Conservation (phyloP, 75 land plant genomes). For the Gnetum montanum region DNA sequence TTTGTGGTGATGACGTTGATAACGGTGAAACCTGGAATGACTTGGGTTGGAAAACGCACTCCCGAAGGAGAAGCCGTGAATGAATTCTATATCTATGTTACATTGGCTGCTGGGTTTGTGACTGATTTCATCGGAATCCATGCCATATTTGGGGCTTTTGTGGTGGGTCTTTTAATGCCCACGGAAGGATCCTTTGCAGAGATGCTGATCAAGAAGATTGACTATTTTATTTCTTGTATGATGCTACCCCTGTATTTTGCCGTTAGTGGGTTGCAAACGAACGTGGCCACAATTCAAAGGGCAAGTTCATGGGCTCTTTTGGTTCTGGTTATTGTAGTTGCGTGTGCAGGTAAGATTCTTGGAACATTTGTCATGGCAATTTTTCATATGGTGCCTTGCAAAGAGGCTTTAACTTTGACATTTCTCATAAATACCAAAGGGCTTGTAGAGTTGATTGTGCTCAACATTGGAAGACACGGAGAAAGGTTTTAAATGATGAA, state of each 20-base stretch:
- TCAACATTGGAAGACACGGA: conserved; percentile 62
- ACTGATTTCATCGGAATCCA: conserved; percentile 84
- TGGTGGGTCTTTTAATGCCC: conserved; percentile 44
- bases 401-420: conserved; percentile 41
- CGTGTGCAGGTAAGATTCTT: conserved; percentile 52
- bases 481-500: conserved; percentile 72
- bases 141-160: conserved; percentile 77
- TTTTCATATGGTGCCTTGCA: conserved; percentile 13
- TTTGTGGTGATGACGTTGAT: conserved; percentile 36
- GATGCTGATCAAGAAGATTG: conserved; percentile 43
- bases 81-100: conserved; percentile 51
- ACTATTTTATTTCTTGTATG: conserved; percentile 46
- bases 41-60: conserved; percentile 34
- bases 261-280: conserved; percentile 64
- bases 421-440: conserved; percentile 77
- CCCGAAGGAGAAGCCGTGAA: conserved; percentile 56
- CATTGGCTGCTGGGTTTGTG: conserved; percentile 53
- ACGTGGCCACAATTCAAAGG: conserved; percentile 32
- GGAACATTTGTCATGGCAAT: conserved; percentile 35
- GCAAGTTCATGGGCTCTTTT: conserved; percentile 43
- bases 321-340: conserved; percentile 33
- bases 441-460: conserved; percentile 70
- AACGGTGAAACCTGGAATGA: conserved; percentile 28
- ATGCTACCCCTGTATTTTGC: conserved; percentile 60
- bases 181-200: conserved; percentile 46